Conservation (phyloP, 192 early-diverging fungal species). For the Fimicolochytrium jonesii region DNA sequence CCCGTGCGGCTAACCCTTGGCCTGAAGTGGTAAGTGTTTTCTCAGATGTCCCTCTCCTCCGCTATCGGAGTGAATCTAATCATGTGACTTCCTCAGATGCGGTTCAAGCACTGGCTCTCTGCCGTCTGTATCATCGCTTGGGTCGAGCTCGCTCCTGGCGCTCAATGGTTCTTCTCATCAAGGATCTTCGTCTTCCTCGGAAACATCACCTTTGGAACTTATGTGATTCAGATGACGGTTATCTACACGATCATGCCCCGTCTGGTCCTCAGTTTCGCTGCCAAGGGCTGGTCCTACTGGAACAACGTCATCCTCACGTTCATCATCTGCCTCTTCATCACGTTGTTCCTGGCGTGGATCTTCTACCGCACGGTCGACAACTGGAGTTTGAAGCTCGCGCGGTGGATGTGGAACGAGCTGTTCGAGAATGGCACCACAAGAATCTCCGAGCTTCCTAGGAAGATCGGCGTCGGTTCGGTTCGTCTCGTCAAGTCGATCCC, state of each 20-base stretch:
- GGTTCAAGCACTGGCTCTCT: neutral
- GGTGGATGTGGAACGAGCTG: conserved; percentile 11
- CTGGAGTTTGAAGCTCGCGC: neutral
- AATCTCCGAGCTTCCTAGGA: neutral
- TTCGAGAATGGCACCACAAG: conserved; percentile 2
- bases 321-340: neutral
- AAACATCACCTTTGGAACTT: conserved; percentile 2
- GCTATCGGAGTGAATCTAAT: neutral
- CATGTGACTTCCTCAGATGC: neutral
- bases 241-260: conserved; percentile 5
- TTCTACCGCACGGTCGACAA: conserved; percentile 10
- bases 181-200: conserved; percentile 3
- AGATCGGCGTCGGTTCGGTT: neutral
- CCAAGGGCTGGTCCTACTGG: neutral
- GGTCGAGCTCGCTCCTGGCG: neutral
- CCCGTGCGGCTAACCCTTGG: neutral
- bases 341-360: neutral
- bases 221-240: conserved; percentile 6
- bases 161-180: neutral
- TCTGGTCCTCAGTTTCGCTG: neutral
- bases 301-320: conserved; percentile 4
- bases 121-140: neutral
- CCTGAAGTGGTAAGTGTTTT: neutral
- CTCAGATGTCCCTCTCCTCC: neutral
- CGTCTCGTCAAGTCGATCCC: neutral